Base-by-base conservation (phyloP, 2,329 filamentous ascomycete species). In the Acarospora socialis region DNA sequence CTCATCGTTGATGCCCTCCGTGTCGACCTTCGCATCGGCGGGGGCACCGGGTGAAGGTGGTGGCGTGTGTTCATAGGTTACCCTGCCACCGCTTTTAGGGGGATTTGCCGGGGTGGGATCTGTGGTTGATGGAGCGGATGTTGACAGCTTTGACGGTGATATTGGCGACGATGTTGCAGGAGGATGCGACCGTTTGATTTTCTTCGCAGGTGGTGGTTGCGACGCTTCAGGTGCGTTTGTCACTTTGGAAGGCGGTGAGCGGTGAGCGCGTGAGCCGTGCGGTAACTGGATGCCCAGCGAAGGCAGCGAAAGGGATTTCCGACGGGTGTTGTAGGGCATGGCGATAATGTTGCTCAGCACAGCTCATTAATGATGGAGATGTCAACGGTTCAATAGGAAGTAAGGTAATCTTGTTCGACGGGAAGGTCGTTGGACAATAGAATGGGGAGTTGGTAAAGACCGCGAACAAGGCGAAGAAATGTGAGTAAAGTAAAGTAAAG, bases 301-400 rank as follows among this genome's bases (percentile, higher is more conserved):
- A 38, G 83, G 81, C 51, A 95, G 67, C 41, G 86, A 94, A 45
- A 98, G 66, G 52, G 84, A 93, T 66, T 95, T 95, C 59, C 86
- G 78, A 60, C 87, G 81, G 46, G 87, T 95, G 60, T 94, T 93
- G 68, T 94, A 94, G 52, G 79, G 80, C 83, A 93, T 93, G n/a
- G n/a, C n/a, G 49, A 47, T 61, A 47, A 42, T 44, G 42, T 42
- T 37, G n/a, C n/a, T n/a, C n/a, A n/a, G n/a, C n/a, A n/a, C n/a
- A n/a, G n/a, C n/a, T n/a, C n/a, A n/a, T n/a, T n/a, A n/a, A n/a
- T n/a, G n/a, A n/a, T n/a, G n/a, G n/a, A n/a, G n/a, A n/a, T n/a
- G n/a, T n/a, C n/a, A n/a, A n/a, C n/a, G n/a, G n/a, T n/a, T n/a
- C n/a, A n/a, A n/a, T n/a, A n/a, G n/a, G n/a, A n/a, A n/a, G n/a